Evolutionary conservation across 495 filamentous ascomycete species (phyloP), one percentile per base, ranked within the genome.

Genomic region (Pseudoneurospora amorphoporcata): DNA sequence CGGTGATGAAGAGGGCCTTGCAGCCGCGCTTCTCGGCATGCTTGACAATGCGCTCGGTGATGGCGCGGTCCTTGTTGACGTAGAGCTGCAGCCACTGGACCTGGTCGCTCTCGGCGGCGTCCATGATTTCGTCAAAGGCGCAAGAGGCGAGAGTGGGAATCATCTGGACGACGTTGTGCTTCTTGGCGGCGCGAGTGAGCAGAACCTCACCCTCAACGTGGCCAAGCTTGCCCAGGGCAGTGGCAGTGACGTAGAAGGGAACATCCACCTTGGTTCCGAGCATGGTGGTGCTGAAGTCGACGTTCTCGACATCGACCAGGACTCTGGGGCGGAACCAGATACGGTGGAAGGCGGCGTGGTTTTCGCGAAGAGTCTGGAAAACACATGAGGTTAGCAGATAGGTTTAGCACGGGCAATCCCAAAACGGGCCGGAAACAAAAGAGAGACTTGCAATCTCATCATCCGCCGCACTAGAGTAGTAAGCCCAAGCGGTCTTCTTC

Each of bases 71-170:
- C 80, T 97, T 95, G 87, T 99, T 99, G 71, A 99, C 95, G 84
- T 99, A 99, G 0, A 99, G 87, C 82, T 99, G 95, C 68, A 99
- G 84, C 96, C 96, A 98, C 81, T 98, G 95, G 1, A 94, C 89
- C 79, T 98, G 95, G 72, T 90, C 91, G 12, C 87, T 92, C 73
- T 88, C 83, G 45, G 87, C 87, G 39, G 94, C 95, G 78, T 97
- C 96, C 73, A 95, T 83, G 70, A 99, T 97, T 81, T 99, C 96
- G 82, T 98, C 95, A 78, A 99, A 98, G 19, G 93, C 93, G 83
- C 96, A 98, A 23, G 93, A 97, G 9, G 96, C 96, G n/a, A 99
- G 87, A 8, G 95, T 99, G 3, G 95, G 95, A 71, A 99, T 98
- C 94, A 97, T 97, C 81, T 98, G 94, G 70, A 97, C 84, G 37